These are phyloP conservation scores for Epithemia pelagica DNA, from an alignment of 108 stramenopile genomes.

Conservation along the genomic window DNA sequence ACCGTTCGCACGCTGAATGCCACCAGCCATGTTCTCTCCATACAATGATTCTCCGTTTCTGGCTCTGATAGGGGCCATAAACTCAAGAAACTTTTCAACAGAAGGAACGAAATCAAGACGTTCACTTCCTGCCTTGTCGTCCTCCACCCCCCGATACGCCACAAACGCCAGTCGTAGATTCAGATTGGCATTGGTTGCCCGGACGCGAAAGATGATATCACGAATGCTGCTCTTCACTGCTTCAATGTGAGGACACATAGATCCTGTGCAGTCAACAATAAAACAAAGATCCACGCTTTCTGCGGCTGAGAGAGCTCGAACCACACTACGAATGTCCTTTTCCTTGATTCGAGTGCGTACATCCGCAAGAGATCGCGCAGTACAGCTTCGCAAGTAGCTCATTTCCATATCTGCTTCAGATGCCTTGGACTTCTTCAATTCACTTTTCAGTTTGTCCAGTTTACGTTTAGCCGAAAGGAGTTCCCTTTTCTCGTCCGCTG, in stretches of 20 bases:
- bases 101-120: slow-evolving; percentile 26
- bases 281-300: slow-evolving; percentile 35
- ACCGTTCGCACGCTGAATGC: slow-evolving; percentile 21
- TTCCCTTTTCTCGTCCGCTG: slow-evolving; percentile 19
- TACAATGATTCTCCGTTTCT: slow-evolving; percentile 14
- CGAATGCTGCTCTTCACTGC: slow-evolving; percentile 22
- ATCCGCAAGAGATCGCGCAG: slow-evolving; percentile 14
- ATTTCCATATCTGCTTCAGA: slow-evolving; percentile 16
- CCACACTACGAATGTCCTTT: slow-evolving; percentile 22
- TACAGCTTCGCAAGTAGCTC: slow-evolving; percentile 10
- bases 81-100: slow-evolving; percentile 19
- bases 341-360: slow-evolving; percentile 22
- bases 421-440: slow-evolving; percentile 17
- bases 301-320: slow-evolving; percentile 16
- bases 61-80: slow-evolving; percentile 9
- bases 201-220: slow-evolving; percentile 15
- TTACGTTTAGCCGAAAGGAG: slow-evolving; percentile 17
- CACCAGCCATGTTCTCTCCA: slow-evolving; percentile 36
- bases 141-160: slow-evolving; percentile 24
- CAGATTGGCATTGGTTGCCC: slow-evolving; percentile 20
- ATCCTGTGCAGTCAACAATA: slow-evolving; percentile 29
- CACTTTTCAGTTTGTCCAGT: slow-evolving; percentile 18
- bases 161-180: slow-evolving; percentile 27
- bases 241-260: slow-evolving; percentile 22
- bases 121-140: slow-evolving; percentile 18